Evolutionary conservation across 805 yeast genomes (phyloP).

Genomic region (Metschnikowia aberdeeniae): DNA sequence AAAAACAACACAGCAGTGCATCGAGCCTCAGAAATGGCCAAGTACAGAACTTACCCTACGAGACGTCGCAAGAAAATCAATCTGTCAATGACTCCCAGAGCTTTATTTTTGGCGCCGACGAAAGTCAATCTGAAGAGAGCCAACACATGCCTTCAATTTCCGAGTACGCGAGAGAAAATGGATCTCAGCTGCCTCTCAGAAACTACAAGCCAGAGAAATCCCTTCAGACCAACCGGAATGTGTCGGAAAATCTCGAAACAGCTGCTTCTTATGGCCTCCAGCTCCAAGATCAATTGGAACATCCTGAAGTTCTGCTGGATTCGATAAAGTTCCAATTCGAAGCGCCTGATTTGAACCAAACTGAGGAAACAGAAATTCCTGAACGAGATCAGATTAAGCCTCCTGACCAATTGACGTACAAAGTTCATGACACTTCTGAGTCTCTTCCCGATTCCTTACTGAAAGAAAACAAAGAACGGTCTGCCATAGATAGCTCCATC

Average conservation of each 20-base stretch:
- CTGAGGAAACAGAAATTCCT: conserved; percentile 16
- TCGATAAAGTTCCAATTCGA: conserved; percentile 9
- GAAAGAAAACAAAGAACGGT: conserved; percentile 5
- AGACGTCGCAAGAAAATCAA: background rate
- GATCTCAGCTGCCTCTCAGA: conserved; percentile 24
- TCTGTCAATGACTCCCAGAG: conserved; percentile 14
- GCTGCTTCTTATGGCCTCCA: conserved; percentile 25
- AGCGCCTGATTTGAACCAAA: conserved; percentile 8
- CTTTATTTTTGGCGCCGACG: conserved; percentile 14
- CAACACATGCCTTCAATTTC: conserved; percentile 15
- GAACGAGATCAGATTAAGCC: background rate
- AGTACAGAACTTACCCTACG: background rate
- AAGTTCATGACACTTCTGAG: conserved; percentile 1
- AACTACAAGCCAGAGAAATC: conserved; percentile 10
- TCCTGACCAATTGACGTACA: background rate
- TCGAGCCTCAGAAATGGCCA: background rate
- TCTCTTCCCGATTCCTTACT: conserved; percentile 7
- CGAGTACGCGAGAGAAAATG: conserved; percentile 21
- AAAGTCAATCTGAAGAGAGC: conserved; percentile 6
- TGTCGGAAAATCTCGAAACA: conserved; percentile 24
- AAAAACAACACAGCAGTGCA: background rate
- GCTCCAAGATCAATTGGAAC: conserved; percentile 21
- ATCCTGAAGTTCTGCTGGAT: conserved; percentile 2
- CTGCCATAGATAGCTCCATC: conserved; percentile 30
- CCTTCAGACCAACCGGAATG: conserved; percentile 12